Evolutionary conservation across 768 basidiomycete species (phyloP), one percentile per base, ranked within the genome.

Genomic region (Macrolepiota dolichaula): DNA sequence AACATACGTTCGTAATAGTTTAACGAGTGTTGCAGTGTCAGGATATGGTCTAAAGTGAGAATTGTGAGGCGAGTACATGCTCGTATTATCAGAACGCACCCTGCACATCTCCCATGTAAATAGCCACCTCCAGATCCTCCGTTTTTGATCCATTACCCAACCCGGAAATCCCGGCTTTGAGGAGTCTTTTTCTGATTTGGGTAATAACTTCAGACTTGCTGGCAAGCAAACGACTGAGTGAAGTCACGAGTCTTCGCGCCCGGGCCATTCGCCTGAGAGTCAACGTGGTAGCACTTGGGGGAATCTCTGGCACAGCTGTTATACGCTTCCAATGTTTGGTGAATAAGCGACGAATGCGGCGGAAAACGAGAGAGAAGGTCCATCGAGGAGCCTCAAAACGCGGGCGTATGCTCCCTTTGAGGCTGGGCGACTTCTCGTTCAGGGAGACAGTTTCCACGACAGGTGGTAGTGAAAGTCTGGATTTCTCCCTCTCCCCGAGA

Each of bases 21-120:
- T 59, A 98, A 81, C 1, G 91, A 84, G 67, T 92, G 89, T 67
- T 96, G 92, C 59, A 98, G 76, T 2, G 92, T 87, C 24, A 95
- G 72, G 65, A 97, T 94, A 70, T 98, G 96, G 73, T 98, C 95
- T 95, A 58, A 32, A 46, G 19, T 29, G 55, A 51, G 1, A 19
- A 63, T 38, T 59, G 60, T 65, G 40, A 65, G 61, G 32, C 10
- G 49, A 60, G 29, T 6, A 24, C 12, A 42, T 36, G 25, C 17
- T 24, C n/a, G n/a, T 3, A 27, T n/a, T 17, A 42, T 7, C 0
- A 61, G 46, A 24, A 66, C 78, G 51, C 64, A 94, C 95, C 95
- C 78, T 95, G 92, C 1, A 98, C 83, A 71, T 98, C 95, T 24
- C 92, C 92, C 76, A 96, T 84, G 70, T 96, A 94, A 2, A 94